These are phyloP conservation scores for Termitomyces sp. DNA, from an alignment of 768 basidiomycete genomes.

Conservation along the genomic window DNA sequence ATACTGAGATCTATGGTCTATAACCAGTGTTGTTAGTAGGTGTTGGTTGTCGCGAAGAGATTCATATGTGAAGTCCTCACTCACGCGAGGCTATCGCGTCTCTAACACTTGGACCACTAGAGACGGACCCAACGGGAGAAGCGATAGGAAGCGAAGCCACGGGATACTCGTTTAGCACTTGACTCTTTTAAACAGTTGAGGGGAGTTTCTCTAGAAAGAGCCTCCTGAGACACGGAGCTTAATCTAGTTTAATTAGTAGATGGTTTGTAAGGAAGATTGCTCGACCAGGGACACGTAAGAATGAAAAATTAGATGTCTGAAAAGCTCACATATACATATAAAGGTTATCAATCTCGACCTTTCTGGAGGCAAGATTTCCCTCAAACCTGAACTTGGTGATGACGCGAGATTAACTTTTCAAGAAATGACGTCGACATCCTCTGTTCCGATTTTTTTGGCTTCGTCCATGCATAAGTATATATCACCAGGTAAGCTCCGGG, in stretches of 20 bases:
- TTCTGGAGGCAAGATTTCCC: background rate
- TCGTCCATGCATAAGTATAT: too few species aligned
- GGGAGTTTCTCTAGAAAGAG: background rate
- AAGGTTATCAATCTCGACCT: background rate
- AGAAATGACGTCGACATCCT: background rate
- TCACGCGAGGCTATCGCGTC: slow-evolving; percentile 64
- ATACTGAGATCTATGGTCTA: slow-evolving; percentile 68
- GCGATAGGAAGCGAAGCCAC: slow-evolving; percentile 44
- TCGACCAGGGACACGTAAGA: background rate
- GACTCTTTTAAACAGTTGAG: background rate
- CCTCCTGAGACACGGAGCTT: background rate
- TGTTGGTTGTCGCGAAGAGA: background rate
- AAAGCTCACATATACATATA: background rate
- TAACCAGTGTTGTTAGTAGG: background rate
- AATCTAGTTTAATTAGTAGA: background rate
- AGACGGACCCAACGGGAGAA: slow-evolving; percentile 40
- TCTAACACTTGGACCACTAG: slow-evolving; percentile 42
- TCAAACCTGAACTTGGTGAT: background rate
- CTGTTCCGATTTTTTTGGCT: background rate
- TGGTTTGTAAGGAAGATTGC: background rate
- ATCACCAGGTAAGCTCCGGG: too few species aligned
- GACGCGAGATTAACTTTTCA: background rate
- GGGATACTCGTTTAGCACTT: background rate
- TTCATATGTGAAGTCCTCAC: slow-evolving; percentile 15
- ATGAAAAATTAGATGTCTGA: background rate